phyloP scores from a whole-genome alignment of 2,329 filamentous ascomycete genomes.

The Cladophialophora bantiana region DNA sequence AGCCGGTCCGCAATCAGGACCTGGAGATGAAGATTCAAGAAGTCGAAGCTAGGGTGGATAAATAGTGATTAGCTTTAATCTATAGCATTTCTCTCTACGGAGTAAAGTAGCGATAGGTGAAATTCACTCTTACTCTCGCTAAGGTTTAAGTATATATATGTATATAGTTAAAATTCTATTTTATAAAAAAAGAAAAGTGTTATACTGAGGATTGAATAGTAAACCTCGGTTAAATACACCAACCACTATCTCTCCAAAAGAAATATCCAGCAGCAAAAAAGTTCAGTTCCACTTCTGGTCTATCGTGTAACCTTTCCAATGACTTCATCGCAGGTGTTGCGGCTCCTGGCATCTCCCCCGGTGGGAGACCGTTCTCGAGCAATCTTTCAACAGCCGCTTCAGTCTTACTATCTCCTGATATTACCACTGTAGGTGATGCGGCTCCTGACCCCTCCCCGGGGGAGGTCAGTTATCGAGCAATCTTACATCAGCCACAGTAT shows the following conservation, averaged over 20 bases:
- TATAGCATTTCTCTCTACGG: conserved; percentile 60
- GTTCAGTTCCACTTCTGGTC: neutral
- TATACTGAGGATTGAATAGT: neutral
- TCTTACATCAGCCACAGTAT: no score
- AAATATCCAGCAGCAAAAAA: conserved; percentile 60
- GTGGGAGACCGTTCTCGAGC: neutral
- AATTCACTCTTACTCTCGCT: neutral
- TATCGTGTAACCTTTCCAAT: neutral
- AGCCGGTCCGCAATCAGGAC: conserved; percentile 19
- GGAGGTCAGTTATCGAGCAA: no score
- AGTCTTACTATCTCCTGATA: neutral
- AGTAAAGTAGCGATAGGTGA: neutral
- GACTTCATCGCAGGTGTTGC: conserved; percentile 2
- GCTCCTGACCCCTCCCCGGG: no score
- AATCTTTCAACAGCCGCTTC: neutral
- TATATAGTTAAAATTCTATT: neutral
- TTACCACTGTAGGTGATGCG: neutral
- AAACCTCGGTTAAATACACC: neutral
- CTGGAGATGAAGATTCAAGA: conserved; percentile 26
- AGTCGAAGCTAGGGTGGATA: conserved; percentile 73
- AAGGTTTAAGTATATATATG: neutral
- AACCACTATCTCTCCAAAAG: neutral
- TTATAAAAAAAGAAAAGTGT: neutral
- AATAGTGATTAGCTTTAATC: conserved; percentile 68
- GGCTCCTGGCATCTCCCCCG: neutral